These are phyloP conservation scores for Cucurbitaria berberidis DNA, from an alignment of 2,329 filamentous ascomycete genomes.

Conservation along the genomic window DNA sequence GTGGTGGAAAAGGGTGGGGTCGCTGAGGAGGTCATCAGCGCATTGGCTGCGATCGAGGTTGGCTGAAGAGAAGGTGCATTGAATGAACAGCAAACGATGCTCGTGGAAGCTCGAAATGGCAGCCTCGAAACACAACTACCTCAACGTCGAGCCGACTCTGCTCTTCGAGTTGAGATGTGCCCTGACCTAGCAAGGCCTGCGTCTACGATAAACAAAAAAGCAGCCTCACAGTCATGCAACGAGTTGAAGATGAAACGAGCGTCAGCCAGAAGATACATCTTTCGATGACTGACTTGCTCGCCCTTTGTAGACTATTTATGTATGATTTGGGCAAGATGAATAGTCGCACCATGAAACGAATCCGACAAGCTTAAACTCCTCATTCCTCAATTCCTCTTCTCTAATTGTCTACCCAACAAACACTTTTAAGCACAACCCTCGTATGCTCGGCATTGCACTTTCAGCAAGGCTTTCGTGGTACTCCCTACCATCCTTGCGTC, in stretches of 20 bases:
- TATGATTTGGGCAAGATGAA: not conserved
- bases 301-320: not conserved
- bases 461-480: no score
- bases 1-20: slow-evolving; percentile 80
- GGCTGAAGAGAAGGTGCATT: slow-evolving; percentile 27
- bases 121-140: not conserved
- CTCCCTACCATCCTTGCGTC: no score
- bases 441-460: no score
- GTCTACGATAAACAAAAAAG: not conserved
- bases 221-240: not conserved
- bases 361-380: not conserved
- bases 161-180: not conserved
- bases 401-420: not conserved
- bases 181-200: not conserved
- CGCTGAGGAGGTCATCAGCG: slow-evolving; percentile 83
- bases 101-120: not conserved
- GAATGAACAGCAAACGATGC: not conserved
- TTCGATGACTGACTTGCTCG: not conserved
- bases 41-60: slow-evolving; percentile 74
- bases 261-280: not conserved
- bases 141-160: not conserved
- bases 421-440: no score
- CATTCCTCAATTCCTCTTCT: not conserved
- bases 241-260: not conserved
- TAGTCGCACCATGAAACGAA: not conserved